Conservation (phyloP, 176 grass and related monocot species). For the Rhynchospora tenuis region DNA sequence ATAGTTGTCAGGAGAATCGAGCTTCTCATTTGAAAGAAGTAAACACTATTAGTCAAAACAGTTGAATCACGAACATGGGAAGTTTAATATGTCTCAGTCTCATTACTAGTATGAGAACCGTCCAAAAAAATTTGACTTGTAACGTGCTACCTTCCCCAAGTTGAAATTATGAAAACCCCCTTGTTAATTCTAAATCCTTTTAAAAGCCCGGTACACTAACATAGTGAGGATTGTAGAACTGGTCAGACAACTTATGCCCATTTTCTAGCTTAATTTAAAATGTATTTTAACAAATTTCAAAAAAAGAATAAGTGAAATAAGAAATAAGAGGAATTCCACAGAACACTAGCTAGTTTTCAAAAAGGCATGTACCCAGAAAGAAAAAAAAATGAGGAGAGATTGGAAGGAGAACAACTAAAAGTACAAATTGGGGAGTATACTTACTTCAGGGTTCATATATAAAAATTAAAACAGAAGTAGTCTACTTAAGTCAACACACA, state of each 20-base stretch:
- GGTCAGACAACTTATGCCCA: too few species aligned
- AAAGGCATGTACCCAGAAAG: too few species aligned
- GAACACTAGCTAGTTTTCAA: neutral
- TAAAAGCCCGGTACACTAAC: neutral
- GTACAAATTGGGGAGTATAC: neutral
- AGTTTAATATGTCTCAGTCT: neutral
- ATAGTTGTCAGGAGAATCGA: conserved; percentile 2
- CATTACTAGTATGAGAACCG: neutral
- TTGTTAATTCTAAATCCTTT: neutral
- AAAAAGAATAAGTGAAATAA: neutral
- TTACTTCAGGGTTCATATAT: neutral
- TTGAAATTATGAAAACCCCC: neutral
- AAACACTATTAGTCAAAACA: conserved; percentile 8
- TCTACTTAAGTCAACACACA: neutral
- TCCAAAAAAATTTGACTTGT: neutral
- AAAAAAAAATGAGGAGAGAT: too few species aligned
- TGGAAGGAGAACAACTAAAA: too few species aligned
- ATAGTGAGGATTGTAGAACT: too few species aligned
- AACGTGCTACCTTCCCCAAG: neutral
- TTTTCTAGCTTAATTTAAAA: too few species aligned
- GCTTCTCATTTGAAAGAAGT: neutral
- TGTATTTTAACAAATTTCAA: neutral
- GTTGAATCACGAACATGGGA: conserved; percentile 14
- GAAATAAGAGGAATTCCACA: neutral
- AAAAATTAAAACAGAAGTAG: neutral